These are phyloP conservation scores for Pythium rishiriense DNA, from an alignment of 352 stramenopile species.

Conservation along the genomic window DNA sequence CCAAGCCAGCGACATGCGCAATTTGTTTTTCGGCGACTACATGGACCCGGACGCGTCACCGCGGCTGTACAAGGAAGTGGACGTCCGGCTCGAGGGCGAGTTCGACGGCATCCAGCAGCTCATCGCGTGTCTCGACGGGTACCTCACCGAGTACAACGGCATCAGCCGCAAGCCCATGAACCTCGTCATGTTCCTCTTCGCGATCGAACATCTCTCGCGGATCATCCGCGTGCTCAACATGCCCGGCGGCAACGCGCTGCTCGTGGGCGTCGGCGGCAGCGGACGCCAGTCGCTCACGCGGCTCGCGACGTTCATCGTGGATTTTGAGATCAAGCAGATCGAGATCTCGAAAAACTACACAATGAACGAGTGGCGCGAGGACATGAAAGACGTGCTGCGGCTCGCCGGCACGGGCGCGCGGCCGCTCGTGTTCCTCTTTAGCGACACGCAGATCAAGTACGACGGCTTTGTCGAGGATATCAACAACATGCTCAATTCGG, in stretches of 20 bases:
- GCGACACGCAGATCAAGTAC: slow-evolving; percentile 95
- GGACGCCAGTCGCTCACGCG: slow-evolving; percentile 92
- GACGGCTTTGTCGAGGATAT: slow-evolving; percentile 96
- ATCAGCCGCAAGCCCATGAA: slow-evolving; percentile 95
- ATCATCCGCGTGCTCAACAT: slow-evolving; percentile 94
- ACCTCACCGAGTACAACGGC: slow-evolving; percentile 91
- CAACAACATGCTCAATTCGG: slow-evolving; percentile 96
- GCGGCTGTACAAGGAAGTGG: slow-evolving; percentile 79
- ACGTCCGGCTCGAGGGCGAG: slow-evolving; percentile 61
- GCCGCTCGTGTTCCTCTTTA: slow-evolving; percentile 94
- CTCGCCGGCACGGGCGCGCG: slow-evolving; percentile 83
- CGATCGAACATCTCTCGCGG: slow-evolving; percentile 93
- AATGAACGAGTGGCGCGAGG: slow-evolving; percentile 93
- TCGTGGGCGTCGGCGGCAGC: slow-evolving; percentile 93
- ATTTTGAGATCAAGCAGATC: slow-evolving; percentile 93
- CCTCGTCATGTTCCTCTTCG: slow-evolving; percentile 96
- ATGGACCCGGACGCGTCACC: slow-evolving; percentile 75
- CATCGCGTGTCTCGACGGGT: slow-evolving; percentile 87
- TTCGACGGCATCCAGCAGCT: slow-evolving; percentile 81
- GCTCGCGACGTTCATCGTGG: slow-evolving; percentile 92
- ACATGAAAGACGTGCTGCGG: slow-evolving; percentile 93
- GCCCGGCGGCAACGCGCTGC: slow-evolving; percentile 91
- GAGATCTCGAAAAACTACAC: slow-evolving; percentile 96
- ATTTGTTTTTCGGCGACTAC: slow-evolving; percentile 95
- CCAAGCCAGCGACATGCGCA: slow-evolving; percentile 80